These are phyloP conservation scores for Rugosomyces carneus DNA, from an alignment of 1,284 basidiomycete genomes.

Conservation along the genomic window DNA sequence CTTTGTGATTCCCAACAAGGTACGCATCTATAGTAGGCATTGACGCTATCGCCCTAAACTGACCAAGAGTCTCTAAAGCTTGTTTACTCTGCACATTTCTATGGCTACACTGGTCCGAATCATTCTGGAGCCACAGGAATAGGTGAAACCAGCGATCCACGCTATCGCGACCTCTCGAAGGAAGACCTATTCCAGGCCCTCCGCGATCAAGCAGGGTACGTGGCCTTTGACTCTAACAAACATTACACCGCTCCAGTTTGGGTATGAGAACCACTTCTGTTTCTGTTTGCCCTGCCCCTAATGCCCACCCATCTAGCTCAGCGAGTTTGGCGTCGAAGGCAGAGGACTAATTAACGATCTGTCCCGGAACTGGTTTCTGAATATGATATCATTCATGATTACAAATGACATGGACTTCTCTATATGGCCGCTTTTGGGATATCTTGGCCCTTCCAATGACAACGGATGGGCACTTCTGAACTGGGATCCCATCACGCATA, in stretches of 20 bases:
- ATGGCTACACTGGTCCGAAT: slow-evolving; percentile 14
- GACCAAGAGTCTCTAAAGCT: slow-evolving; percentile 1
- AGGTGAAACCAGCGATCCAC: slow-evolving; percentile 13
- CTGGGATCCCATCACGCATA: slow-evolving; percentile 9
- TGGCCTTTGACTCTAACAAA: slow-evolving; percentile 11
- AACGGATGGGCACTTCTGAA: slow-evolving; percentile 16
- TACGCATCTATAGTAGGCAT: background rate
- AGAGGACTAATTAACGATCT: slow-evolving; percentile 8
- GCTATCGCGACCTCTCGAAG: slow-evolving; percentile 14
- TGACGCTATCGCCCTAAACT: background rate
- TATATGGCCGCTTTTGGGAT: slow-evolving; percentile 15
- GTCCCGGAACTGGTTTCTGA: slow-evolving; percentile 11
- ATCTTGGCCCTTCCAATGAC: slow-evolving; percentile 10
- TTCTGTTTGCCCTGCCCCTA: background rate
- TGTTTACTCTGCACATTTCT: slow-evolving; percentile 15
- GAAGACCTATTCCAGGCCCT: slow-evolving; percentile 11
- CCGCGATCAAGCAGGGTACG: slow-evolving; percentile 12
- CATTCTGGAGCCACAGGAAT: slow-evolving; percentile 15
- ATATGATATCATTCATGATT: slow-evolving; percentile 13
- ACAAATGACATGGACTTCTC: slow-evolving; percentile 14
- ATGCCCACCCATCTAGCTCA: slow-evolving; percentile 7
- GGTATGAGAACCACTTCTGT: background rate
- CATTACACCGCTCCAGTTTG: slow-evolving; percentile 15
- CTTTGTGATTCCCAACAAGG: slow-evolving; percentile 11
- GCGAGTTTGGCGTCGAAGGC: slow-evolving; percentile 15